Evolutionary conservation across 2,329 filamentous ascomycete genomes (phyloP), one percentile per base, ranked within the genome.

Genomic region (Phialophora expanda): DNA sequence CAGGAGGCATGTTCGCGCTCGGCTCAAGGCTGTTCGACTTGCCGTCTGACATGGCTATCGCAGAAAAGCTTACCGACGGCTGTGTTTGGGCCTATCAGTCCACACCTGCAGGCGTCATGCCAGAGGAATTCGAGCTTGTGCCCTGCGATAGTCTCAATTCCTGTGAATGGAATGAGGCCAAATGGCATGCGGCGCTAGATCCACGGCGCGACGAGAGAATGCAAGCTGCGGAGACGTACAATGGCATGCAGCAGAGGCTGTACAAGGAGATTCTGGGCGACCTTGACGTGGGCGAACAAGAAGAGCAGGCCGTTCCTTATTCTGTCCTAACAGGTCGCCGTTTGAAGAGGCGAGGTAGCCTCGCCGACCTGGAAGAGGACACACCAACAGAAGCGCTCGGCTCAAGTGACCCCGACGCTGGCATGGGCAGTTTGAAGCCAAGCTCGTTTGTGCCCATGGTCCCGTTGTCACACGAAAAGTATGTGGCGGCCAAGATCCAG

Each of bases 41-140:
- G n/a, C 75, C 82, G 2, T 76, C 77, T 17, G 85, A 89, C 70
- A 77, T 88, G 66, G 77, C 81, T 0, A 81, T 87, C 59, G 87
- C 84, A 11, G 78, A 80, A 51, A 84, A 86, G 71, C 77, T 89
- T 54, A 84, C 85, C 0, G 82, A 88, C 63, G 84, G 84, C 3
- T 89, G 86, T 72, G 82, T 88, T n/a, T 89, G 86, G 85, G 83
- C 85, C 0, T 88, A 89, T 74, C 81, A 83, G 68, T 78, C 81
- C 9, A 83, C 84, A 4, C 82, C 82, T 1, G 78, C 83, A 2
- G 86, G 86, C 4, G 83, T 89, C 65, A 89, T 89, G 86, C 85
- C 86, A 1, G 87, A 89, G 73, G 75, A 79, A 55, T 87, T 86
- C 70, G 76, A 81, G 38, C 76, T 87, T 51, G 73, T 85, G 17